Conservation (phyloP, 352 stramenopile genomes). For the Pythium myriotylum region DNA sequence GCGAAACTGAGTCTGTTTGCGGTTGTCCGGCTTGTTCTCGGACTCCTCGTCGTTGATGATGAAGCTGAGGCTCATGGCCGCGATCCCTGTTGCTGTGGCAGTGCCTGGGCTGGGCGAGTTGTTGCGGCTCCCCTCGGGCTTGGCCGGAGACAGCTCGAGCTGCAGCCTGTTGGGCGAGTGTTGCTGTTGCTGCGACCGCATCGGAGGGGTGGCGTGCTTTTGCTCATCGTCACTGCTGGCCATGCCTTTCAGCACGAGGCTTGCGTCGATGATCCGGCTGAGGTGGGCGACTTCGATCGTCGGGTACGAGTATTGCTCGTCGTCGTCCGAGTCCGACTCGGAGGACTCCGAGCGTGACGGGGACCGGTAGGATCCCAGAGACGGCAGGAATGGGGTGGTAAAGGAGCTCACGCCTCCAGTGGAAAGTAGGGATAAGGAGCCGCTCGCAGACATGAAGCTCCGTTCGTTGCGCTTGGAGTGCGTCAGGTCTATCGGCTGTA, state of each 20-base stretch:
- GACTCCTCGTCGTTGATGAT: slow-evolving; percentile 68
- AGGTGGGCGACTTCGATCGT: slow-evolving; percentile 44
- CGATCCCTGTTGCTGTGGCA: slow-evolving; percentile 51
- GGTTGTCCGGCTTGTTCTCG: slow-evolving; percentile 35
- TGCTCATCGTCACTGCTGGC: slow-evolving; percentile 38
- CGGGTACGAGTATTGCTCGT: slow-evolving; percentile 22
- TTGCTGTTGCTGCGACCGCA: not conserved
- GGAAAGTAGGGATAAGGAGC: slow-evolving; percentile 36
- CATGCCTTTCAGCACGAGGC: slow-evolving; percentile 46
- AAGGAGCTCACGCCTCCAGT: slow-evolving; percentile 44
- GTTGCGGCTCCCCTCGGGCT: slow-evolving; percentile 15
- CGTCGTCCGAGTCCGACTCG: slow-evolving; percentile 15
- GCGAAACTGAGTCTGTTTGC: slow-evolving; percentile 5
- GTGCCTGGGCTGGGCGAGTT: slow-evolving; percentile 27
- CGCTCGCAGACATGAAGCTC: slow-evolving; percentile 48
- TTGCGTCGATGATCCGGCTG: slow-evolving; percentile 45
- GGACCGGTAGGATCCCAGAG: slow-evolving; percentile 35
- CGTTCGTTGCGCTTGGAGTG: slow-evolving; percentile 12
- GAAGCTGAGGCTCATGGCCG: slow-evolving; percentile 84
- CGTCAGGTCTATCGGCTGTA: slow-evolving; percentile 10
- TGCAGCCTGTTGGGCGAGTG: slow-evolving; percentile 12
- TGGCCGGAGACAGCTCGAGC: slow-evolving; percentile 22
- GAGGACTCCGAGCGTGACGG: slow-evolving; percentile 23
- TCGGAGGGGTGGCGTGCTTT: slow-evolving; percentile 28
- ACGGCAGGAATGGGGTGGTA: slow-evolving; percentile 27